Evolutionary conservation across 192 early-diverging fungal genomes (phyloP), one percentile per base, ranked within the genome.

Genomic region (Rhizophagus prolifer): DNA sequence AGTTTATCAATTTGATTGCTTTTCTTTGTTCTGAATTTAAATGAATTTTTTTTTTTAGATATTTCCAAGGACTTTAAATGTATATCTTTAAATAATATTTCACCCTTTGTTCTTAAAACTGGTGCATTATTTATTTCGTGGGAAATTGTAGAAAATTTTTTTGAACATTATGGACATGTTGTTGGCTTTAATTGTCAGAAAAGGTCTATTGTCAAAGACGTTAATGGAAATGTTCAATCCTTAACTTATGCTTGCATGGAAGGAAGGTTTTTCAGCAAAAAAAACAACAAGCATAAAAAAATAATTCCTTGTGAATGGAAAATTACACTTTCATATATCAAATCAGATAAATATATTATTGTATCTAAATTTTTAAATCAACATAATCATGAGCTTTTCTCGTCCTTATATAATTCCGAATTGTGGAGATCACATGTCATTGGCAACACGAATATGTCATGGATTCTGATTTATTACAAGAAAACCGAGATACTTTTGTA

Each of bases 321-420:
- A 70, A 12, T 50, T 47, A 70, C 68, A n/a, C 26, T 70, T 70
- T 14, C n/a, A 26, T n/a, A 12, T 36, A 9, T 44, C 16, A 70
- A 26, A 6, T 47, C 38, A 6, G 10, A 70, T 70, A 26, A 44
- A 23, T n/a, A 21, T 47, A 50, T 70, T 36, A n/a, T 47, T 6
- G 44, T 70, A 7, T 30, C 68, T 16, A 50, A 70, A 30, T 50
- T 70, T 70, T 50, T 13, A 10, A 54, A 70, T 4, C 28, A 50
- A 16, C 68, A 70, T 70, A 70, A 70, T 70, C 68, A 70, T 5
- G 41, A 70, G 13, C 23, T 34, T n/a, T 70, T 47, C 28, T 47
- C 68, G 9, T 14, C 44, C 26, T 36, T 47, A 28, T 70, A 47
- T 50, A 23, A 46, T 12, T 70, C 68, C 2, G 68, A 46, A 70